These are phyloP conservation scores for Cruciata laevipes DNA, from an alignment of 257 asterid genomes.

Conservation along the genomic window DNA sequence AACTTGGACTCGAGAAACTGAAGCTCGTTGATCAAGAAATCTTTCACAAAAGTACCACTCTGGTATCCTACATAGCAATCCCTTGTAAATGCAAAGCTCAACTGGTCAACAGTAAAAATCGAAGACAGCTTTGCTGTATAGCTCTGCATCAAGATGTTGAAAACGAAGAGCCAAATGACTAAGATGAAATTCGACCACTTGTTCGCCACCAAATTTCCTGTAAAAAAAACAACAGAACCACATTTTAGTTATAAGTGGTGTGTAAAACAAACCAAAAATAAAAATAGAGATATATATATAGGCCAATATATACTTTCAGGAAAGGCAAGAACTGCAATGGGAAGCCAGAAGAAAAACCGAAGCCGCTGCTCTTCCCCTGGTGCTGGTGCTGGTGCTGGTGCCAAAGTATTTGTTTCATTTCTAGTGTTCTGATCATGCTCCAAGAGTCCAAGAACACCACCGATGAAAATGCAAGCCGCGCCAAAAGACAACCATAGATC, in stretches of 20 bases:
- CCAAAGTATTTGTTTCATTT: constrained; percentile 3
- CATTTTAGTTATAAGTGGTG: neutral
- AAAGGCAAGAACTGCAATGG: constrained; percentile 51
- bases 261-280: too few relatives aligned
- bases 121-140: constrained; percentile 50
- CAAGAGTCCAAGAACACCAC: constrained; percentile 26
- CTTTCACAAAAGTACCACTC: constrained; percentile 39
- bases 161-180: constrained; percentile 47
- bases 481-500: constrained; percentile 39
- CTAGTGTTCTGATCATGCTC: constrained; percentile 20
- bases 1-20: constrained; percentile 28
- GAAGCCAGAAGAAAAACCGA: constrained; percentile 29
- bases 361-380: constrained; percentile 10
- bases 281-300: too few relatives aligned
- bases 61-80: constrained; percentile 35
- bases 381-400: too few relatives aligned
- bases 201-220: constrained; percentile 50
- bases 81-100: constrained; percentile 32
- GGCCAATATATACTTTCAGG: constrained; percentile 39
- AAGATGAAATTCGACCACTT: constrained; percentile 44
- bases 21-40: constrained; percentile 22
- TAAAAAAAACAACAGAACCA: neutral
- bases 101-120: constrained; percentile 49
- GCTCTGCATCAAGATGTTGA: constrained; percentile 53
- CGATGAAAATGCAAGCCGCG: constrained; percentile 24